These are phyloP conservation scores for Alternaria sp. DNA, from an alignment of 2,329 filamentous ascomycete species.

Conservation along the genomic window DNA sequence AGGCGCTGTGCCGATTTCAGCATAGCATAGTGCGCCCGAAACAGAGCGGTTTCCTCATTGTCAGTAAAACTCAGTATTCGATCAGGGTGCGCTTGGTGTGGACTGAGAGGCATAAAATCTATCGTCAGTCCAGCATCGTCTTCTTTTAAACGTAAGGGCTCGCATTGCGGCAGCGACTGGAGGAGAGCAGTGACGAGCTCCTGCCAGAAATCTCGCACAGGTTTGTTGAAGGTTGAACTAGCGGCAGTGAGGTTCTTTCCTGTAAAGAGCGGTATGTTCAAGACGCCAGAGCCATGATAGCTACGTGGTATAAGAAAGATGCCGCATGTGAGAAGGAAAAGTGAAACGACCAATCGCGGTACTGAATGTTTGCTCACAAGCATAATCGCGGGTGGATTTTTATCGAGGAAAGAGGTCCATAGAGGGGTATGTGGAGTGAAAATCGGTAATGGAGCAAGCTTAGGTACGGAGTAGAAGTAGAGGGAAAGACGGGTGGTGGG, in stretches of 20 bases:
- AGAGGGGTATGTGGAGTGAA: not conserved
- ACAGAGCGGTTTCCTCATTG: slow-evolving; percentile 29
- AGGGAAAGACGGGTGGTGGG: not conserved
- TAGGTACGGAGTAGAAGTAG: not conserved
- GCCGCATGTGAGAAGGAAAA: slow-evolving; percentile 24
- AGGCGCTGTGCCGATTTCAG: slow-evolving; percentile 28
- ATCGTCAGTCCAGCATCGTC: slow-evolving; percentile 15
- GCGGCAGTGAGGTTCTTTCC: slow-evolving; percentile 25
- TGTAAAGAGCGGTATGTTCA: slow-evolving; percentile 3
- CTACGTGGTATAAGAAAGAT: slow-evolving; percentile 23
- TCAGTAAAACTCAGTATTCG: slow-evolving; percentile 29
- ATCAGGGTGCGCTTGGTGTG: slow-evolving; percentile 19
- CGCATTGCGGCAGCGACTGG: slow-evolving; percentile 27
- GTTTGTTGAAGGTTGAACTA: slow-evolving; percentile 24
- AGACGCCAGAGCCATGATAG: slow-evolving; percentile 11
- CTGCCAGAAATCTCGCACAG: slow-evolving; percentile 28
- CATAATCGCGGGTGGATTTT: slow-evolving; percentile 18
- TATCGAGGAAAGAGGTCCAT: slow-evolving; percentile 12
- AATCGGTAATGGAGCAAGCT: not conserved
- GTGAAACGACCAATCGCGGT: slow-evolving; percentile 22
- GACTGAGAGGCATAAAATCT: slow-evolving; percentile 25
- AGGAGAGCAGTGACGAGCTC: slow-evolving; percentile 25
- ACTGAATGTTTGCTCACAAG: slow-evolving; percentile 24
- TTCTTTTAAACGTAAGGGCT: slow-evolving; percentile 22
- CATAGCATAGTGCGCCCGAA: slow-evolving; percentile 35